Conservation (phyloP, 2,329 filamentous ascomycete species). For the Fusarium caatingaense region DNA sequence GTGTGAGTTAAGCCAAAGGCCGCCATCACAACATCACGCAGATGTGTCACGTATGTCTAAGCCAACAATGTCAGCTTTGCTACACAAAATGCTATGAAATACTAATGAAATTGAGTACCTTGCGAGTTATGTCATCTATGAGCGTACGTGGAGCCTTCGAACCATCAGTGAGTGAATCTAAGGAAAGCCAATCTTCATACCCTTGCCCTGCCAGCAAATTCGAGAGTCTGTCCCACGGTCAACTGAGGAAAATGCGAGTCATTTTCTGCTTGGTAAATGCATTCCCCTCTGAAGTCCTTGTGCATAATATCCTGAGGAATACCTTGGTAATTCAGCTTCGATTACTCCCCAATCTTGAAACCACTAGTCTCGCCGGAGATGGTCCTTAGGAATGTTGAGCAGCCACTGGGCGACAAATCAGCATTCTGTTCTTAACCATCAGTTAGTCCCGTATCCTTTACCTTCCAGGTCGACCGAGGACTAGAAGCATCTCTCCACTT, state of each 20-base stretch:
- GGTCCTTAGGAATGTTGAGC: constrained; percentile 84
- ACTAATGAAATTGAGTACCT: neutral
- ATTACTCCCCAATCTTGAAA: constrained; percentile 73
- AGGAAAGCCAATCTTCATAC: neutral
- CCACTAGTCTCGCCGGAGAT: constrained; percentile 84
- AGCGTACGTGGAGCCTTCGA: neutral
- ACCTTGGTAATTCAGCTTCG: constrained; percentile 84
- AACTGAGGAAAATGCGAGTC: constrained; percentile 82
- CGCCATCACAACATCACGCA: constrained; percentile 75
- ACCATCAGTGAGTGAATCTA: neutral
- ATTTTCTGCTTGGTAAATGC: constrained; percentile 84
- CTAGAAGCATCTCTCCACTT: constrained; percentile 77
- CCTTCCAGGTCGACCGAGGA: constrained; percentile 72
- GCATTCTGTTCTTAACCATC: neutral
- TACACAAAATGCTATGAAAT: neutral
- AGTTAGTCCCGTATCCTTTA: neutral
- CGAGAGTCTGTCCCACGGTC: constrained; percentile 79
- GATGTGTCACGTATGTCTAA: neutral
- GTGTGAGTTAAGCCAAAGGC: constrained; percentile 77
- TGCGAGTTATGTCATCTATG: neutral
- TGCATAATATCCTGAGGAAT: constrained; percentile 26
- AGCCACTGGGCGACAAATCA: constrained; percentile 60
- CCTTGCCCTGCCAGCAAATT: constrained; percentile 61
- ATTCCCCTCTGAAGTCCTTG: constrained; percentile 70
- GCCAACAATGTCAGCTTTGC: neutral